These are phyloP conservation scores for Meripilus lineatus DNA, from an alignment of 1,284 basidiomycete genomes.

Conservation along the genomic window DNA sequence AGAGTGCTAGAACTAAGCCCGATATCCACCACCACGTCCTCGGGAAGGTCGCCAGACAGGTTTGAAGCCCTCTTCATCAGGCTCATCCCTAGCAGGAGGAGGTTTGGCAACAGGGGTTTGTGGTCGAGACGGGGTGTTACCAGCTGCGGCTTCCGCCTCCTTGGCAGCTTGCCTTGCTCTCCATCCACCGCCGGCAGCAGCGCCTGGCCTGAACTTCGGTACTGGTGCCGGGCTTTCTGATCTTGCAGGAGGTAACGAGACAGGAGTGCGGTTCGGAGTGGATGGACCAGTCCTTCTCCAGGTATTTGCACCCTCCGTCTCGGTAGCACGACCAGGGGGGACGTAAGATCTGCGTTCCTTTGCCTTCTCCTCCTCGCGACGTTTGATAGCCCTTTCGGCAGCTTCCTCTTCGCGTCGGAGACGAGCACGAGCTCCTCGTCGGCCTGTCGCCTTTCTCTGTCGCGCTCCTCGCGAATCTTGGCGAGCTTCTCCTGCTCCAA, in stretches of 20 bases:
- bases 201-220: slow-evolving; percentile 43
- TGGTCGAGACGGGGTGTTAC: slow-evolving; percentile 28
- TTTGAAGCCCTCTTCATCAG: slow-evolving; percentile 66
- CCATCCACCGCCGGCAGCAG: slow-evolving; percentile 43
- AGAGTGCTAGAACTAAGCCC: slow-evolving; percentile 3
- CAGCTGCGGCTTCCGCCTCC: slow-evolving; percentile 16
- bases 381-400: slow-evolving; percentile 40
- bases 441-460: slow-evolving; percentile 61
- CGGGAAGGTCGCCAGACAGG: slow-evolving; percentile 40
- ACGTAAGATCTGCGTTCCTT: slow-evolving; percentile 16
- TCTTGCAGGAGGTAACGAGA: slow-evolving; percentile 30
- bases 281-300: slow-evolving; percentile 34
- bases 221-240: slow-evolving; percentile 42
- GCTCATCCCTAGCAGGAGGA: slow-evolving; percentile 34
- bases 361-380: slow-evolving; percentile 17
- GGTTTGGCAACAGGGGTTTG: slow-evolving; percentile 34
- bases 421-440: slow-evolving; percentile 57
- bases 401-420: slow-evolving; percentile 82
- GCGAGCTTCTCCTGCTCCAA: slow-evolving; percentile 56
- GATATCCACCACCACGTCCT: slow-evolving; percentile 22
- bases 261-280: slow-evolving; percentile 26
- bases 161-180: slow-evolving; percentile 46
- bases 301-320: slow-evolving; percentile 13
- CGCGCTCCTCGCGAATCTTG: slow-evolving; percentile 56
- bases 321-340: slow-evolving; percentile 19